Conservation (phyloP, 202 grass and related monocot species). For the Panicum virgatum region DNA sequence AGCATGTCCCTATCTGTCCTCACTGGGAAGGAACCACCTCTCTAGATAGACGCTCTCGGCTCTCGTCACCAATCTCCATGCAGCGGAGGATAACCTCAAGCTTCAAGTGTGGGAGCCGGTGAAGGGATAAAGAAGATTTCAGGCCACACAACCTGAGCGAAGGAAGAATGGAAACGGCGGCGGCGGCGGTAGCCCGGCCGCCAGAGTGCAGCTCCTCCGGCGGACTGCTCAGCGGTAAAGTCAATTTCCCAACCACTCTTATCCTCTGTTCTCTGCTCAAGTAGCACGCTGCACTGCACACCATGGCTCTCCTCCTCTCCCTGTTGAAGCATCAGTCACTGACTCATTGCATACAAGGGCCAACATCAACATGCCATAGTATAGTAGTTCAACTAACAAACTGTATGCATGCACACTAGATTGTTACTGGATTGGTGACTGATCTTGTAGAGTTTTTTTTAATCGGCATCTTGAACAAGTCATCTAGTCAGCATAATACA, state of each 20-base stretch:
- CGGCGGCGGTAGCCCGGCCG: background rate
- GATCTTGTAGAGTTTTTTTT: background rate
- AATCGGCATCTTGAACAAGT: background rate
- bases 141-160: conserved; percentile 29
- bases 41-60: background rate
- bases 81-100: conserved; percentile 5
- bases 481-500: background rate
- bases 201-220: conserved; percentile 25
- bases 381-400: no score
- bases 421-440: background rate
- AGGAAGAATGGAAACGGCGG: conserved; percentile 39
- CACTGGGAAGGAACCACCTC: conserved; percentile 9
- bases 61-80: conserved; percentile 42
- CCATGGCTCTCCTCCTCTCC: background rate
- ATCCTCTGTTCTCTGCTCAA: background rate
- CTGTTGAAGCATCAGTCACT: background rate
- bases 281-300: background rate
- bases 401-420: no score
- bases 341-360: no score
- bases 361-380: no score
- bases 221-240: conserved; percentile 29
- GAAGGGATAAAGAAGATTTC: conserved; percentile 29
- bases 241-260: background rate
- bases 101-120: background rate
- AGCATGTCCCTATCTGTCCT: conserved; percentile 14